A percentile compares a stretch with the other conserved stretches of the same genome.
Conservation (phyloP, 2,329 filamentous ascomycete species). For the Nannizziopsis barbatae region DNA sequence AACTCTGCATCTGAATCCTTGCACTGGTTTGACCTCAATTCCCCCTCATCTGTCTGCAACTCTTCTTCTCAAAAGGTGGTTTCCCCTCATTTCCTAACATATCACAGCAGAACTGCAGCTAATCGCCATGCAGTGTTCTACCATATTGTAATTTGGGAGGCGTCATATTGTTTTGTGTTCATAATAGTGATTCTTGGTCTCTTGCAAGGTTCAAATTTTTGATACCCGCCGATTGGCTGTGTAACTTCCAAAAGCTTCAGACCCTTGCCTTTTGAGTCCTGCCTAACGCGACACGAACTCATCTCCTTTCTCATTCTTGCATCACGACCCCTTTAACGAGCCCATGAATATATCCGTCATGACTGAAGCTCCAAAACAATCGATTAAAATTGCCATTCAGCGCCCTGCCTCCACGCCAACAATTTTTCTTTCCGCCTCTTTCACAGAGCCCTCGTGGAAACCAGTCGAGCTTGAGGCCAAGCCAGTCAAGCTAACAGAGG, state of each 20-base stretch:
- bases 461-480: constrained; percentile 21
- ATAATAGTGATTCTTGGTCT: not conserved
- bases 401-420: constrained; percentile 20
- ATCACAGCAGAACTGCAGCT: not conserved
- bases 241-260: constrained; percentile 1
- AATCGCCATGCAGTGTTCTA: not conserved
- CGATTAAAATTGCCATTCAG: constrained; percentile 22
- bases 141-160: constrained; percentile 8
- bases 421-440: constrained; percentile 22
- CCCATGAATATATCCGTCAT: constrained; percentile 15
- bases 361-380: constrained; percentile 10
- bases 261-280: not conserved
- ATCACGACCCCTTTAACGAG: constrained; percentile 16
- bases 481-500: constrained; percentile 10
- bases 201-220: not conserved
- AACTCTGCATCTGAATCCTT: constrained; percentile 7
- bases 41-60: constrained; percentile 6
- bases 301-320: not conserved
- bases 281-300: not conserved
- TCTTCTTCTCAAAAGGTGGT: not conserved
- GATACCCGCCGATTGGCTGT: constrained; percentile 1
- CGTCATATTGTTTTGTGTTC: constrained; percentile 2
- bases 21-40: constrained; percentile 8
- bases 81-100: constrained; percentile 1
- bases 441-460: constrained; percentile 23